Evolutionary conservation across 768 basidiomycete species (phyloP), one percentile per base, ranked within the genome.

Genomic region (Asterophora lycoperdoides): DNA sequence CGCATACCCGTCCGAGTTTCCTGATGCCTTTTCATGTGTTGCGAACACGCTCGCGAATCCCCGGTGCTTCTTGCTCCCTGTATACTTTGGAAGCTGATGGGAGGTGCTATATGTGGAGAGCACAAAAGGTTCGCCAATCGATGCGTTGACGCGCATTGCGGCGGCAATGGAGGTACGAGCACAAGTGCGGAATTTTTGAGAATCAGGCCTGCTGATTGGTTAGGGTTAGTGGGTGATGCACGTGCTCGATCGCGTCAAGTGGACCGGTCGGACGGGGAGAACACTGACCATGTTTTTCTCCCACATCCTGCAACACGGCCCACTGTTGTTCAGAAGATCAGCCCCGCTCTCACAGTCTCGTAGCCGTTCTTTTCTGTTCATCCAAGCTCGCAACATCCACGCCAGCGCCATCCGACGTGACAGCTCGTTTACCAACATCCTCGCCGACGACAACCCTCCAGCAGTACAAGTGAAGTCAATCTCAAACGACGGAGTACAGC

Each of bases 391-490:
- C 19, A 36, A 40, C 2, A 30, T 66, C 20, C 63, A 61, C 41
- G 52, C 51, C 8, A 56, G 56, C 11, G 9, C 52, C 7, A 18
- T 49, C 8, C 56, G 41, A 29, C 48, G 49, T 15, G 57, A 57
- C 35, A 60, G 72, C 33, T 70, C 75, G 11, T 74, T 90, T 50
- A 83, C 78, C 42, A 92, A 91, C 60, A 80, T 91, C 50, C 78
- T 91, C 20, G 84, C 84, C 8, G 80, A 80, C 50, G 86, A 78
- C 35, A 74, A 71, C 4, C 80, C 83, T 26, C 86, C 83, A 0
- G 70, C 87, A 0, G 84, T 89, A 1, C 84, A 86, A 64, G 84
- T 92, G 50, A 70, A 75, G 42, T 83, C 82, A 2, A 78, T 90
- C 45, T 75, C 81, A 0, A 64, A 73, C 0, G 65, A 71, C 1